Evolutionary conservation across 2,329 filamentous ascomycete species (phyloP).

Genomic region (Sporothrix humicola): DNA sequence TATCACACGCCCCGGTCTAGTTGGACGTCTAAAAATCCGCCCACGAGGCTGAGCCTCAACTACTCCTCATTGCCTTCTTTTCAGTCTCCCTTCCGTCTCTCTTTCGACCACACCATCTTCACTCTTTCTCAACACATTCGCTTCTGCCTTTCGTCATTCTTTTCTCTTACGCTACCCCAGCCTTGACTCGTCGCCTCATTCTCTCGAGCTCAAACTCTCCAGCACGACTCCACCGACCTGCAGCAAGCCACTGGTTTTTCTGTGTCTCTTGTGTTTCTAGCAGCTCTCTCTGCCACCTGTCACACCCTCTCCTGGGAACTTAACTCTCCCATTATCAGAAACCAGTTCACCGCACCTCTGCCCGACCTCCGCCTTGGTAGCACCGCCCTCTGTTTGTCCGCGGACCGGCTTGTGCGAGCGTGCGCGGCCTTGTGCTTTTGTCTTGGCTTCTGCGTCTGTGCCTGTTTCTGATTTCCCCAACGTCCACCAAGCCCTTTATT

Average conservation of each 20-base stretch:
- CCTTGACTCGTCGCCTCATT: neutral
- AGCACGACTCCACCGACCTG: constrained; percentile 11
- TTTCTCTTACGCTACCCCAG: neutral
- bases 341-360: neutral
- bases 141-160: neutral
- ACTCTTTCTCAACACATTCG: neutral
- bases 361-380: constrained; percentile 11
- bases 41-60: constrained; percentile 23
- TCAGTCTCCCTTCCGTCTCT: neutral
- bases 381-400: constrained; percentile 8
- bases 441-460: neutral
- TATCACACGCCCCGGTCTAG: neutral
- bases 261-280: neutral
- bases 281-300: neutral
- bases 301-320: neutral
- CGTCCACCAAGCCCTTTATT: neutral
- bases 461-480: neutral
- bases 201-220: neutral
- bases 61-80: neutral
- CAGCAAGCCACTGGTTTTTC: constrained; percentile 26
- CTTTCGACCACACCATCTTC: neutral
- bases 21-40: neutral
- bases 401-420: neutral
- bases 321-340: no score
- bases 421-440: neutral